phyloP scores from a whole-genome alignment of 768 basidiomycete genomes.

The Russula dissimulans region DNA sequence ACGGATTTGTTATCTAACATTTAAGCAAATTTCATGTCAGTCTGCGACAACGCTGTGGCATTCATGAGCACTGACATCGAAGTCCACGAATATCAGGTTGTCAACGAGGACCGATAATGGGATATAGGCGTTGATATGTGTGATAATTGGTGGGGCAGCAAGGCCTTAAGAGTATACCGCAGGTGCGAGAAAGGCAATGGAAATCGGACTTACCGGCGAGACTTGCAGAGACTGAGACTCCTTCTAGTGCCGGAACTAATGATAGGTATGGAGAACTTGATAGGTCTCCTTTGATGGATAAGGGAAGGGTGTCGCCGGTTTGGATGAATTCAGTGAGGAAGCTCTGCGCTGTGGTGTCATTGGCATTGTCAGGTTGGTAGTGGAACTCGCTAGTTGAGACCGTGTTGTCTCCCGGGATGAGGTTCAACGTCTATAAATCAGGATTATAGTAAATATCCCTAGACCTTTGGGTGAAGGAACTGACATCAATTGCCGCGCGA shows the following conservation, averaged over 20 bases:
- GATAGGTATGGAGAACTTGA: conserved; percentile 55
- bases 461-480: conserved; percentile 17
- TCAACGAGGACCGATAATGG: conserved; percentile 39
- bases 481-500: conserved; percentile 47
- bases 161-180: conserved; percentile 21
- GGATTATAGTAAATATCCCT: neutral
- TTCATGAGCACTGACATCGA: conserved; percentile 37
- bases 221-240: conserved; percentile 41
- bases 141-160: conserved; percentile 51
- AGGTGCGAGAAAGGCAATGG: neutral
- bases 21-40: neutral
- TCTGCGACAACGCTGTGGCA: no score
- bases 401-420: conserved; percentile 48
- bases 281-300: conserved; percentile 52
- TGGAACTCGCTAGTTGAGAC: conserved; percentile 49
- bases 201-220: conserved; percentile 33
- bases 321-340: conserved; percentile 57
- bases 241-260: conserved; percentile 44
- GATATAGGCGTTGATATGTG: conserved; percentile 46
- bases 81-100: conserved; percentile 45
- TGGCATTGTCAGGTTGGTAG: conserved; percentile 54
- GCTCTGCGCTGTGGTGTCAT: conserved; percentile 54
- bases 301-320: conserved; percentile 35
- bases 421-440: conserved; percentile 38
- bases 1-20: conserved; percentile 41